These are phyloP conservation scores for Symbiodinium pilosum DNA, from an alignment of 73 alveolate species.

Conservation along the genomic window DNA sequence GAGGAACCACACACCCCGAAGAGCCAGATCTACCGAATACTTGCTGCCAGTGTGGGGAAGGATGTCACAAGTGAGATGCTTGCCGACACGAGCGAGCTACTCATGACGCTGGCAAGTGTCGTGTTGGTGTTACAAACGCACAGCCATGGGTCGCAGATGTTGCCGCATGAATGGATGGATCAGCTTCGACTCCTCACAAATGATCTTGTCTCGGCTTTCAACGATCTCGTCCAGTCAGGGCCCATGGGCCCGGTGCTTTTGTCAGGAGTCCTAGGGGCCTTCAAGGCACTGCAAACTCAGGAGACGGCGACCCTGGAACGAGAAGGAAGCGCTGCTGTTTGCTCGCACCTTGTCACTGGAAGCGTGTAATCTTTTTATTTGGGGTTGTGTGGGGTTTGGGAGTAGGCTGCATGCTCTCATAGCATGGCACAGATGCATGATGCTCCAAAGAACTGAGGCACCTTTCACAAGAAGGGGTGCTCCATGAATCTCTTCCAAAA, in stretches of 20 bases:
- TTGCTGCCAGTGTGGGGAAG: neutral
- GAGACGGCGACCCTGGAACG: neutral
- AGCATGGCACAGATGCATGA: no score
- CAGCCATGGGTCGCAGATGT: neutral
- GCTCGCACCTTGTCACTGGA: no score
- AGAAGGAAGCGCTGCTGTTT: neutral
- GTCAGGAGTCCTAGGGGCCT: neutral
- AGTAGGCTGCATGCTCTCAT: no score
- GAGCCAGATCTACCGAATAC: neutral
- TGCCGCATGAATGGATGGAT: neutral
- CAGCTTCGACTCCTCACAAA: neutral
- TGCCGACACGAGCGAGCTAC: neutral
- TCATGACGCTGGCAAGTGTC: neutral
- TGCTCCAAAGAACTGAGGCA: no score
- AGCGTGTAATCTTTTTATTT: no score
- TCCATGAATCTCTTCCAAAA: neutral
- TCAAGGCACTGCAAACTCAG: neutral
- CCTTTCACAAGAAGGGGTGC: neutral
- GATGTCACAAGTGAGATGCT: conserved; percentile 3
- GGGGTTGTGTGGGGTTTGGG: no score
- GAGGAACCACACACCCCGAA: neutral
- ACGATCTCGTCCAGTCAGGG: neutral
- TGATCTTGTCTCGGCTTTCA: neutral
- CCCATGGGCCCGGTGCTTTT: neutral
- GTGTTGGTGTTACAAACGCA: neutral